Percentiles rank a stretch among this genome's conserved stretches.
These are phyloP conservation scores for Heritiera fomes DNA, from an alignment of 345 rosid species.

Conservation along the genomic window DNA sequence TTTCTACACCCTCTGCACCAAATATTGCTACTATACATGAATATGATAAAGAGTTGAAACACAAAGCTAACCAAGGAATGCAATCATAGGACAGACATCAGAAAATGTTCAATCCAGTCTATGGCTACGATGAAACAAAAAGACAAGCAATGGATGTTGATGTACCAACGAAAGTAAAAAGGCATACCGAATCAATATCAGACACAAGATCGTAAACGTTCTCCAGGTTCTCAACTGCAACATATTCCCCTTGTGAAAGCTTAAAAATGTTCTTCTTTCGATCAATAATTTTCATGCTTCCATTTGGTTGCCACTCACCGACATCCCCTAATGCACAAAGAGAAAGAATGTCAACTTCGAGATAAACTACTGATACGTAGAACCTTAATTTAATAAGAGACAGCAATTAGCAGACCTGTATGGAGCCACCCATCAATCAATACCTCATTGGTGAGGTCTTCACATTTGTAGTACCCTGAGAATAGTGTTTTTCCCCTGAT, in stretches of 20 bases:
- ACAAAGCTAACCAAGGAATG: not conserved
- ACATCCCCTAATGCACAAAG: slow-evolving; percentile 63
- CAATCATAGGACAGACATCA: not conserved
- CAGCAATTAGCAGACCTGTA: slow-evolving; percentile 55
- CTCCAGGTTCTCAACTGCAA: slow-evolving; percentile 96
- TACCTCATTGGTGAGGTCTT: slow-evolving; percentile 85
- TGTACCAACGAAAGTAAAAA: not conserved
- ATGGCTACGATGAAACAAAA: not conserved
- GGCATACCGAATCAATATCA: slow-evolving; percentile 69
- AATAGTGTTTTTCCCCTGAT: slow-evolving; percentile 73
- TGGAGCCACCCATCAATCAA: slow-evolving; percentile 92
- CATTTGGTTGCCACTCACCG: slow-evolving; percentile 97
- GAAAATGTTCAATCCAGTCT: not conserved
- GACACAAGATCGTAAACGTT: slow-evolving; percentile 65
- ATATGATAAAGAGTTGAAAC: not conserved
- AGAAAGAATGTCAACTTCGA: slow-evolving; percentile 7
- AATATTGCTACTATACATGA: not conserved
- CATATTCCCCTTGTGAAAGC: slow-evolving; percentile 98
- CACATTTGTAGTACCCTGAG: slow-evolving; percentile 89
- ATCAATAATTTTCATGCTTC: slow-evolving; percentile 91
- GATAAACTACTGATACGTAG: not conserved
- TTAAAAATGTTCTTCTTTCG: slow-evolving; percentile 94
- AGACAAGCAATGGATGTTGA: not conserved
- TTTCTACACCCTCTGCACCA: not conserved
- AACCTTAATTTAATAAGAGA: slow-evolving; percentile 4